These are phyloP conservation scores for Citropsis articulata DNA, from an alignment of 345 rosid species.

Conservation along the genomic window DNA sequence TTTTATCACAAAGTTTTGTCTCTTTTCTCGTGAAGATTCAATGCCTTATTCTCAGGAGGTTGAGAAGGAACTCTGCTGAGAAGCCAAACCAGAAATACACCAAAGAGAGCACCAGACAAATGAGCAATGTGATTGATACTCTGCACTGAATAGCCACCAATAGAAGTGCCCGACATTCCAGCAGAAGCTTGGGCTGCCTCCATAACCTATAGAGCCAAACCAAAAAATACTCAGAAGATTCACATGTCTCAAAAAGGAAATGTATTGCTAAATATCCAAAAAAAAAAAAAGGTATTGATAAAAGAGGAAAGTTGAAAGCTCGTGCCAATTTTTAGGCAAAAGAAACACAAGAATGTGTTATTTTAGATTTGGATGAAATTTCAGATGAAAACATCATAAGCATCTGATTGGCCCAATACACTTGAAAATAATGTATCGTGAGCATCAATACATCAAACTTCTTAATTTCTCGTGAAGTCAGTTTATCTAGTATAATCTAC, in stretches of 20 bases:
- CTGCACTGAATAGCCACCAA: slow-evolving; percentile 59
- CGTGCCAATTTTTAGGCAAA: neutral
- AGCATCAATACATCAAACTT: neutral
- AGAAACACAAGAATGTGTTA: neutral
- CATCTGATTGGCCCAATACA: neutral
- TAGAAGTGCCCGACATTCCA: slow-evolving; percentile 50
- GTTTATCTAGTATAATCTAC: neutral
- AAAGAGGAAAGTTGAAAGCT: neutral
- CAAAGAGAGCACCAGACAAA: slow-evolving; percentile 87
- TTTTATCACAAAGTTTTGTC: slow-evolving; percentile 3
- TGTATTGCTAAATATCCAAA: too few relatives aligned
- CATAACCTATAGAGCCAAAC: slow-evolving; percentile 57
- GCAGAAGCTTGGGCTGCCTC: slow-evolving; percentile 95
- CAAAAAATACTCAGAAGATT: neutral
- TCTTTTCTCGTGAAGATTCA: slow-evolving; percentile 27
- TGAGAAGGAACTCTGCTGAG: slow-evolving; percentile 67
- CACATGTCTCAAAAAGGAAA: neutral
- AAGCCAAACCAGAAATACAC: slow-evolving; percentile 81
- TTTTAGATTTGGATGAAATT: neutral
- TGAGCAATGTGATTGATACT: slow-evolving; percentile 88
- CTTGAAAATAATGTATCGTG: neutral
- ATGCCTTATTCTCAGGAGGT: slow-evolving; percentile 32
- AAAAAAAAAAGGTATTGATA: neutral
- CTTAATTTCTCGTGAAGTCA: neutral
- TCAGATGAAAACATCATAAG: neutral